A percentile compares a stretch with the other conserved stretches of the same genome.
These are phyloP conservation scores for Cerrena zonata DNA, from an alignment of 1,284 basidiomycete species.

Conservation along the genomic window DNA sequence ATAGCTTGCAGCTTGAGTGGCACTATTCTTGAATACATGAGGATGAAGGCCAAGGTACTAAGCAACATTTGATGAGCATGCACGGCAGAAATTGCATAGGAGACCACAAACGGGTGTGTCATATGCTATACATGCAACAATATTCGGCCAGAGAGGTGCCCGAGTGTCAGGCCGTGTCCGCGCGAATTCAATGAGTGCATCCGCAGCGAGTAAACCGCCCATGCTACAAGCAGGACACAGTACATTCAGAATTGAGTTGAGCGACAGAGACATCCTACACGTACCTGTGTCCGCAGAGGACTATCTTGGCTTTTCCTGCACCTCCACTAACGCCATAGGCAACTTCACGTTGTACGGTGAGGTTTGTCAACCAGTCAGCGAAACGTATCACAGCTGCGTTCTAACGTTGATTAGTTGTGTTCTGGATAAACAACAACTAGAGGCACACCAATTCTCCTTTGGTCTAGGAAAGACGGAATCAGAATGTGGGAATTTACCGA, in stretches of 20 bases:
- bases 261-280: too few species aligned
- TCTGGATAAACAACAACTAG: slow-evolving; percentile 6
- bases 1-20: slow-evolving; percentile 73
- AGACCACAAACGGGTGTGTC: slow-evolving; percentile 78
- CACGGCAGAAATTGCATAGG: not conserved
- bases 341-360: slow-evolving; percentile 76
- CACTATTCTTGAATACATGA: slow-evolving; percentile 77
- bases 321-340: slow-evolving; percentile 60
- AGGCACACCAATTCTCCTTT: slow-evolving; percentile 77
- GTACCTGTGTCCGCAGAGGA: slow-evolving; percentile 88
- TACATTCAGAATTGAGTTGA: not conserved
- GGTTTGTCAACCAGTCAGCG: slow-evolving; percentile 81
- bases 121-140: slow-evolving; percentile 78
- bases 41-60: slow-evolving; percentile 87
- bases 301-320: slow-evolving; percentile 74
- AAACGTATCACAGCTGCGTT: slow-evolving; percentile 76
- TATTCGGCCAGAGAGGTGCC: slow-evolving; percentile 78
- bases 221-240: slow-evolving; percentile 65
- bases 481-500: slow-evolving; percentile 7
- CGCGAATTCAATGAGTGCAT: slow-evolving; percentile 73
- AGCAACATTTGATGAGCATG: not conserved
- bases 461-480: slow-evolving; percentile 41
- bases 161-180: slow-evolving; percentile 52
- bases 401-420: slow-evolving; percentile 42
- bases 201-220: slow-evolving; percentile 85